Evolutionary conservation across 495 filamentous ascomycete genomes (phyloP).

Genomic region (Penicillium odoratum): DNA sequence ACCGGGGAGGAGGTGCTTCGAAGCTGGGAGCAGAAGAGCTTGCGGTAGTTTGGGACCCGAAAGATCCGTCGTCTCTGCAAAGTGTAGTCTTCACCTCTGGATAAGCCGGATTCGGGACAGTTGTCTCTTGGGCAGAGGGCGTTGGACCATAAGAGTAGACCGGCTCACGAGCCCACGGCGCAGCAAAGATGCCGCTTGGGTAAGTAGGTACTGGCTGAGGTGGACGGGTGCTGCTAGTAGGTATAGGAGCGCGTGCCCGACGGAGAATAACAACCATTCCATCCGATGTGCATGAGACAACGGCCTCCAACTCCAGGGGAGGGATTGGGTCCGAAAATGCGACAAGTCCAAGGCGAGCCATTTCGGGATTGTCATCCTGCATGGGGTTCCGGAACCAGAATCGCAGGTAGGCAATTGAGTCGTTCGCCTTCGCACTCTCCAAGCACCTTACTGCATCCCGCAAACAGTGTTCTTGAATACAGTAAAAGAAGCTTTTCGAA

Average conservation of each 20-base stretch:
- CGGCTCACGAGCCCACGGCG: constrained; percentile 72
- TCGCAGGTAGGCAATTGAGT: constrained; percentile 90
- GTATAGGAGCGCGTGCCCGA: constrained; percentile 69
- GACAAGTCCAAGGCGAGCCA: constrained; percentile 6
- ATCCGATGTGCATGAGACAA: constrained; percentile 88
- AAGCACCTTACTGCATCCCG: constrained; percentile 73
- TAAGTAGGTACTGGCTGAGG: constrained; percentile 35
- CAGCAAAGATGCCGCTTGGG: constrained; percentile 73
- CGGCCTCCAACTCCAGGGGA: constrained; percentile 74
- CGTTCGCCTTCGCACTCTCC: constrained; percentile 87
- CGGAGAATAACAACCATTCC: constrained; percentile 83
- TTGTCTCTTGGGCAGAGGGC: constrained; percentile 6
- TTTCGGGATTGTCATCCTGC: constrained; percentile 37
- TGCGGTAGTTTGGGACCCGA: background rate
- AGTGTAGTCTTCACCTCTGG: constrained; percentile 12
- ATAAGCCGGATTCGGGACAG: background rate
- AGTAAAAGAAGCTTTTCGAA: constrained; percentile 29
- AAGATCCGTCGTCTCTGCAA: constrained; percentile 14
- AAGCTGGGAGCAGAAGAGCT: constrained; percentile 6
- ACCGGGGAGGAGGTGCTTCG: background rate
- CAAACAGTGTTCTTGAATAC: constrained; percentile 51
- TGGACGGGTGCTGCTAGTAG: constrained; percentile 39
- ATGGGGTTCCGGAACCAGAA: constrained; percentile 82
- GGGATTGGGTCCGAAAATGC: constrained; percentile 1
- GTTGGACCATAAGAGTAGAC: constrained; percentile 38